Evolutionary conservation across 2,329 filamentous ascomycete species (phyloP), one percentile per base, ranked within the genome.

Genomic region (Simplicillium sp.): DNA sequence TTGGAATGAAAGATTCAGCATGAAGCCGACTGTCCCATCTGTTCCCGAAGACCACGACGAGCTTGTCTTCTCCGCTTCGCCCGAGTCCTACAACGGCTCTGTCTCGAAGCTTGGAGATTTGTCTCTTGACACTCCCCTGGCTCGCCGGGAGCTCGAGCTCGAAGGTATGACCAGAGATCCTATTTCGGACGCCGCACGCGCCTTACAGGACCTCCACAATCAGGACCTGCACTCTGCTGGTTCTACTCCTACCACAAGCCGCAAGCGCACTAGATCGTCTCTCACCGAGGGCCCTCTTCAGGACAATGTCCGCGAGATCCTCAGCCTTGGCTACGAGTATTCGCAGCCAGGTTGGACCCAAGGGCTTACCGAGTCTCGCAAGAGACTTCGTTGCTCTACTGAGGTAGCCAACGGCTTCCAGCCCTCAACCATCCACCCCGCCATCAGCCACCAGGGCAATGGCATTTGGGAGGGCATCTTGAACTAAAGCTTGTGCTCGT

Each of bases 391-490:
- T 63, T 84, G 77, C 60, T 73, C 77, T 35, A 66, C 73, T 12
- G 77, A 82, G 56, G 75, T 70, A 41, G 64, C 66, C 15, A 66
- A 61, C 44, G 59, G 64, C 33, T 71, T 71, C 52, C 61, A 62
- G 46, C 64, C 69, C 45, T 59, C 67, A 34, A 57, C 64, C 16
- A 56, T 71, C 34, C 72, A 76, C 49, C 64, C 70, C 36, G 66
- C 66, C 34, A 62, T 72, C 43, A 70, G 67, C 44, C 59, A 70
- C 28, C 67, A 68, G 34, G 76, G 74, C 29, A 73, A 75, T 32
- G 77, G 79, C 39, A 82, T 83, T 76, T 84, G 80, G 80, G 67
- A 74, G 44, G 75, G 72, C 41, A 77, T 84, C 47, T 62, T 83
- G 48, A 71, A 73, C 55, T 77, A 64, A 61, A 43, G 8, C 11